These are phyloP conservation scores for Candida michaelii DNA, from an alignment of 805 yeast species.

Conservation along the genomic window DNA sequence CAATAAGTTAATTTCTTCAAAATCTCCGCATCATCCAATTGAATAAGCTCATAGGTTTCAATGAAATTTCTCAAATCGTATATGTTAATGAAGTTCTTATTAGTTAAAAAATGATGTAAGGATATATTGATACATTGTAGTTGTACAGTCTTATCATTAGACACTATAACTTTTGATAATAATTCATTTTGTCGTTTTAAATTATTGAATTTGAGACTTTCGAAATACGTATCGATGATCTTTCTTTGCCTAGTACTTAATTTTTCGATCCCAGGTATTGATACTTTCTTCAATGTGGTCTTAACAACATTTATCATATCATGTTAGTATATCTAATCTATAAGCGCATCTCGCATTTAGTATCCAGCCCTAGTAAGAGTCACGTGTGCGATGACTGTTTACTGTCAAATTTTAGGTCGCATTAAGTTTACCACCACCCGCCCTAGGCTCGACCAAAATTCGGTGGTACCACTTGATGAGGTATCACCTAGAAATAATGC, in stretches of 20 bases:
- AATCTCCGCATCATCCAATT: neutral
- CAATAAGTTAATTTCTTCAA: slow-evolving; percentile 6
- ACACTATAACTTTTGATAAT: neutral
- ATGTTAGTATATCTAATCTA: neutral
- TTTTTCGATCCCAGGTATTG: neutral
- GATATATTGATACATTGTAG: slow-evolving; percentile 13
- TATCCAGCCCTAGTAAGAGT: neutral
- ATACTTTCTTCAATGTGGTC: neutral
- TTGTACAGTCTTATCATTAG: slow-evolving; percentile 6
- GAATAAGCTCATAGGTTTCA: slow-evolving; percentile 1
- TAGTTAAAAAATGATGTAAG: slow-evolving; percentile 8
- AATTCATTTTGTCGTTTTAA: slow-evolving; percentile 1
- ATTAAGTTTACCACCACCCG: neutral
- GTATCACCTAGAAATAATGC: neutral
- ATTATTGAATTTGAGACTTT: slow-evolving; percentile 4
- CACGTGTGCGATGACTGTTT: slow-evolving; percentile 2
- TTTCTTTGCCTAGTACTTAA: neutral
- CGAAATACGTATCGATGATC: slow-evolving; percentile 1
- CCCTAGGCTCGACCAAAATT: neutral
- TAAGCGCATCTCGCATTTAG: neutral
- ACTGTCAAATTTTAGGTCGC: neutral
- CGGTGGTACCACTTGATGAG: neutral
- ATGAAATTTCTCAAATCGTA: slow-evolving; percentile 11
- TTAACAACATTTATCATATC: slow-evolving; percentile 4
- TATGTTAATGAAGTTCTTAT: slow-evolving; percentile 12